Base-by-base conservation (phyloP, 2,329 filamentous ascomycete genomes). In the Keithomyces neogunnii region DNA sequence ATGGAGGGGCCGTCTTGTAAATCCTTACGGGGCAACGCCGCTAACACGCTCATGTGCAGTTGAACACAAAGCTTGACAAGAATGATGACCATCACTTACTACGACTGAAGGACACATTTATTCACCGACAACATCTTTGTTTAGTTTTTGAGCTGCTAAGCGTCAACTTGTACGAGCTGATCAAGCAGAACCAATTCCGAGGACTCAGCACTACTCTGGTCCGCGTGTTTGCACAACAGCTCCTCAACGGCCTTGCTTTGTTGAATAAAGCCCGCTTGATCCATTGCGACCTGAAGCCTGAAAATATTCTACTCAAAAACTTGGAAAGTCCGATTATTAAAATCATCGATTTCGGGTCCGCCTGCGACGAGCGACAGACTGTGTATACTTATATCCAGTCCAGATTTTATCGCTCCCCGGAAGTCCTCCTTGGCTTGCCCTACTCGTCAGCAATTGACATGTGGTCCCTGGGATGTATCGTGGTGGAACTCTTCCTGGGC, bases 321-420 rank as follows among this genome's bases (percentile, higher is more conserved):
- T 82, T 99, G 42, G 93, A 99, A 68, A 97, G 92, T 62, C 93
- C 93, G 3, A 97, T 99, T 59, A 99, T 99, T 78, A 99, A 99
- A 70, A 96, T 99, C 63, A 99, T 99, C 67, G 93, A 99, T 76
- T 99, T 99, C 65, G 93, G 93, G 43, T 99, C 93, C 38, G 93
- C 93, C 11, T 99, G 93, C 68, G 93, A 99, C 67, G 93, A 99
- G 71, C 85, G 93, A 48, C 93, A 99, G 68, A 99, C 93, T 0
- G 93, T 99, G 31, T 99, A 99, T 69, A 99, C 93, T 5, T 99
- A 99, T 67, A 99, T 99, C 55, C 93, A 99, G 68, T 99, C 93
- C 8, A 81, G 93, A 60, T 99, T 99, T 71, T 99, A 99, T 71
- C 85, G 93, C 57, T 99, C 93, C 0, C 93, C 93, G 1, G 93